Conservation (phyloP, 306 rosid genomes). For the Arachis stenosperma region DNA sequence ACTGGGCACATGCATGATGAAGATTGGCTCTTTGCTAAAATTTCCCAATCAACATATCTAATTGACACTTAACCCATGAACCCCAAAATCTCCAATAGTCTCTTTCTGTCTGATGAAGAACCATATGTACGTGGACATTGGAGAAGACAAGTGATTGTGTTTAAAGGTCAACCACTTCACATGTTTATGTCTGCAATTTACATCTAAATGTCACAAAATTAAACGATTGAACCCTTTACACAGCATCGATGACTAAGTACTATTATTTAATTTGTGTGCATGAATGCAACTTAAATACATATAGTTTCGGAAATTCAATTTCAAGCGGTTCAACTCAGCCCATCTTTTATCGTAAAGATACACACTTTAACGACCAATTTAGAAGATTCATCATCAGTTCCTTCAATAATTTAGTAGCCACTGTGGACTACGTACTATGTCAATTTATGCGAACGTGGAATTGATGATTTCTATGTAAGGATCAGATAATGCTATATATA, state of each 20-base stretch:
- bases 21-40: neutral
- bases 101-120: slow-evolving; percentile 41
- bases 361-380: neutral
- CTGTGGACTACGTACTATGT: too few relatives aligned
- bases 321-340: neutral
- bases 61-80: neutral
- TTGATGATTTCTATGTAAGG: neutral
- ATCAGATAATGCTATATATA: slow-evolving; percentile 20
- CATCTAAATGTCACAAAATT: slow-evolving; percentile 33
- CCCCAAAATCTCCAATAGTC: slow-evolving; percentile 20
- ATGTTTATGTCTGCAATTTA: slow-evolving; percentile 35
- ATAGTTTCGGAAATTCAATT: neutral
- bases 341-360: slow-evolving; percentile 1
- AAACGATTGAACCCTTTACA: slow-evolving; percentile 2
- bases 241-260: neutral
- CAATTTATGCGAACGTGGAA: neutral
- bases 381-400: neutral
- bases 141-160: slow-evolving; percentile 1
- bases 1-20: too few relatives aligned
- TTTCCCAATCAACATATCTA: slow-evolving; percentile 2
- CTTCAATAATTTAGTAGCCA: slow-evolving; percentile 18
- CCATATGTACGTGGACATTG: neutral
- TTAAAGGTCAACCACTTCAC: slow-evolving; percentile 36
- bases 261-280: neutral
- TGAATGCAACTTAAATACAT: slow-evolving; percentile 9